These are phyloP conservation scores for Aeminium ludgeri DNA, from an alignment of 495 filamentous ascomycete species.

Conservation along the genomic window DNA sequence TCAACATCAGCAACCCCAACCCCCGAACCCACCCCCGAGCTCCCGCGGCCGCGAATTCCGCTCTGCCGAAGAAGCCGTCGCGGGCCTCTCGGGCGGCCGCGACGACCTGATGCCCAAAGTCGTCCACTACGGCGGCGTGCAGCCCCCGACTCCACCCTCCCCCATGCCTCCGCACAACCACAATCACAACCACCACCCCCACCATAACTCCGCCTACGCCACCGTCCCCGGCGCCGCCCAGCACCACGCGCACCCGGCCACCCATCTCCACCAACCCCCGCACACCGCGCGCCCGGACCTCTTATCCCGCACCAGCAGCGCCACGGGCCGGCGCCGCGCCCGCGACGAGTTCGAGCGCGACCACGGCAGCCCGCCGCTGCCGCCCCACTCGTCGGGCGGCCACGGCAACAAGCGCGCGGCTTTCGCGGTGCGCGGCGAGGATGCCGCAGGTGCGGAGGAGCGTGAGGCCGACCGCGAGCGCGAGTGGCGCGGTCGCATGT, in stretches of 20 bases:
- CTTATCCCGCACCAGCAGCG: slow-evolving; percentile 22
- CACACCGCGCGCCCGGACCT: slow-evolving; percentile 18
- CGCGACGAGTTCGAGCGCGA: slow-evolving; percentile 85
- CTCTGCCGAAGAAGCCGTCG: slow-evolving; percentile 88
- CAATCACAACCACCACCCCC: slow-evolving; percentile 1
- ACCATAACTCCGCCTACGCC: background rate
- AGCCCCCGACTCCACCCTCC: slow-evolving; percentile 84
- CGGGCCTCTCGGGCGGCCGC: slow-evolving; percentile 72
- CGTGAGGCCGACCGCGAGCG: slow-evolving; percentile 61
- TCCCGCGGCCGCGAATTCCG: slow-evolving; percentile 68
- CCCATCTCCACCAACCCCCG: background rate
- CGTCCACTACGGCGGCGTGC: slow-evolving; percentile 83
- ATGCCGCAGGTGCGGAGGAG: slow-evolving; percentile 39
- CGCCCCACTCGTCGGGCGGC: slow-evolving; percentile 11
- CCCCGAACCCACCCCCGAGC: slow-evolving; percentile 26
- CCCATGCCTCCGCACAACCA: slow-evolving; percentile 34
- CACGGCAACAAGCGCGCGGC: slow-evolving; percentile 10
- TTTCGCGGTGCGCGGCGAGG: slow-evolving; percentile 22
- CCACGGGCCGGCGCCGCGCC: slow-evolving; percentile 33
- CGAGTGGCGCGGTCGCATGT: slow-evolving; percentile 58
- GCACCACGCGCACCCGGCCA: slow-evolving; percentile 2
- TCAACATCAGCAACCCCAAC: slow-evolving; percentile 22
- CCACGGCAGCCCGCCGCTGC: slow-evolving; percentile 52
- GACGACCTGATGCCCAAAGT: slow-evolving; percentile 83
- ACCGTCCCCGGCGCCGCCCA: background rate